A percentile compares a stretch with the other conserved stretches of the same genome.
Evolutionary conservation across 129 eudicot species (phyloP).

Genomic region (Escallonia herrerae): DNA sequence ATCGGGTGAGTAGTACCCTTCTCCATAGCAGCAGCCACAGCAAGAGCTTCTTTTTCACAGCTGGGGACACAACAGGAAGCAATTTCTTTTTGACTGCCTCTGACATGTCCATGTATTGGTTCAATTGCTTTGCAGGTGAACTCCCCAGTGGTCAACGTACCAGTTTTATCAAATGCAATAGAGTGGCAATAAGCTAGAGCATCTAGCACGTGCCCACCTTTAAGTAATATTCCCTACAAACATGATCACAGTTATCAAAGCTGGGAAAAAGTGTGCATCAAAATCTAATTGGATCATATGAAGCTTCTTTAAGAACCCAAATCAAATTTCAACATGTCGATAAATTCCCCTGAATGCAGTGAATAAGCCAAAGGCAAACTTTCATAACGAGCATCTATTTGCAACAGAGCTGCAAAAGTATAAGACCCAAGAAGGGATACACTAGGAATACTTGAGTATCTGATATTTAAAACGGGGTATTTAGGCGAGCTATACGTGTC

Average conservation of each 20-base stretch:
- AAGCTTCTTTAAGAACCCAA: not conserved
- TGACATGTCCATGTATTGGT: constrained; percentile 84
- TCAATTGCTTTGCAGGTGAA: constrained; percentile 92
- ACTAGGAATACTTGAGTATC: too few species aligned
- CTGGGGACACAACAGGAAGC: constrained; percentile 79
- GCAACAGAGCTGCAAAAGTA: not conserved
- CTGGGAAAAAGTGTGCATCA: constrained; percentile 1
- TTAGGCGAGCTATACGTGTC: too few species aligned
- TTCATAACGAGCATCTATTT: not conserved
- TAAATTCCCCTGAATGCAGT: not conserved
- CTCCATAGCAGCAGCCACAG: constrained; percentile 99
- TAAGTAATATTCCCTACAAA: constrained; percentile 85
- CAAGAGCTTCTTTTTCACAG: constrained; percentile 97
- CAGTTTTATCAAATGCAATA: constrained; percentile 96
- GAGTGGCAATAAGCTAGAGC: constrained; percentile 82
- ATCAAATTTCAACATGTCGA: not conserved
- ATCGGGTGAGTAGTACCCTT: constrained; percentile 99
- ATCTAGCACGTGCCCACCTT: constrained; percentile 95
- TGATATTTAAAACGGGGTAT: too few species aligned
- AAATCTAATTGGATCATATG: not conserved
- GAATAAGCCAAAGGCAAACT: not conserved
- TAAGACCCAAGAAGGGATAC: too few species aligned
- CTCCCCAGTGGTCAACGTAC: constrained; percentile 96
- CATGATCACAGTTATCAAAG: constrained; percentile 12
- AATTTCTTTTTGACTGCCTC: constrained; percentile 18